phyloP scores from a whole-genome alignment of 768 basidiomycete genomes.

The Mycena metata region DNA sequence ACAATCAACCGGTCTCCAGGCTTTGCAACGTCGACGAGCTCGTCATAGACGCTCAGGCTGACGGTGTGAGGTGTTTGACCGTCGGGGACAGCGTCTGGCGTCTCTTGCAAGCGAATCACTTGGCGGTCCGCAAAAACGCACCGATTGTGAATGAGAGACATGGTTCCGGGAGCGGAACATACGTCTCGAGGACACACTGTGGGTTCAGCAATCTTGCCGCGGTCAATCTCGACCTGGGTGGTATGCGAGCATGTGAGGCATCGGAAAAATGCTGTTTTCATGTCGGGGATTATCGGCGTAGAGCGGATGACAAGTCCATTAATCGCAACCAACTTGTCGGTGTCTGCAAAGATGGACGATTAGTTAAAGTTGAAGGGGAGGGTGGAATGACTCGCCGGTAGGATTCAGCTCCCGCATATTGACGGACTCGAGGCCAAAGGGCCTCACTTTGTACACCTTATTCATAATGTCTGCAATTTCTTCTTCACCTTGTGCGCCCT shows the following conservation, averaged over 20 bases:
- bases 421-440: slow-evolving; percentile 84
- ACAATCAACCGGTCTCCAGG: slow-evolving; percentile 94
- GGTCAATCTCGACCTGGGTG: slow-evolving; percentile 96
- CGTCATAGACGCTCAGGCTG: slow-evolving; percentile 97
- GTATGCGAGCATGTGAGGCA: slow-evolving; percentile 97
- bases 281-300: slow-evolving; percentile 98
- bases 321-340: slow-evolving; percentile 96
- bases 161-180: slow-evolving; percentile 88
- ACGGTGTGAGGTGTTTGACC: slow-evolving; percentile 99
- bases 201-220: slow-evolving; percentile 98
- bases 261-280: slow-evolving; percentile 99
- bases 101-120: slow-evolving; percentile 95
- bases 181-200: slow-evolving; percentile 92
- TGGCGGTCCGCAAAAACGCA: slow-evolving; percentile 97
- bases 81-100: slow-evolving; percentile 97
- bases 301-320: slow-evolving; percentile 98
- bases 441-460: slow-evolving; percentile 92
- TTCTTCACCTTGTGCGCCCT: slow-evolving; percentile 80
- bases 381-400: slow-evolving; percentile 66
- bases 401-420: slow-evolving; percentile 98
- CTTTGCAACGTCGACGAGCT: slow-evolving; percentile 95
- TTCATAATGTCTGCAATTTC: slow-evolving; percentile 92
- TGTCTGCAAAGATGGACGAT: slow-evolving; percentile 69
- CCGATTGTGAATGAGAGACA: slow-evolving; percentile 97
- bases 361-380: slow-evolving; percentile 1